These are phyloP conservation scores for Paecilomyces dactylethromorphus DNA, from an alignment of 2,329 filamentous ascomycete genomes.

Conservation along the genomic window DNA sequence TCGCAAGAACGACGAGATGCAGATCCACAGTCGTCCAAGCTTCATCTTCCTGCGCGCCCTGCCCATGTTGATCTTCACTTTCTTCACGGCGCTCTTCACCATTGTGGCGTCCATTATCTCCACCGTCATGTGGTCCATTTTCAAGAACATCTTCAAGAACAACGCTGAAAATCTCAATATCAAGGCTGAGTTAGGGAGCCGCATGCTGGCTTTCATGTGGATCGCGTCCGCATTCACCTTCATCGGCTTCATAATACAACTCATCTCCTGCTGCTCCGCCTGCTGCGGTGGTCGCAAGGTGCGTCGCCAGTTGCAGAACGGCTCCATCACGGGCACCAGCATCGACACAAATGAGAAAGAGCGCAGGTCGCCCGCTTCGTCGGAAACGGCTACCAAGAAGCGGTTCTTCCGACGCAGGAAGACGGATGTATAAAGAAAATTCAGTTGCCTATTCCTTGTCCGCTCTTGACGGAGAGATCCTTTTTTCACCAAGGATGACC, in stretches of 20 bases:
- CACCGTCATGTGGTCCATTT: conserved; percentile 77
- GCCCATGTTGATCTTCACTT: conserved; percentile 61
- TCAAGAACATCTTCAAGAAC: conserved; percentile 66
- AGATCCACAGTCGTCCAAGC: conserved; percentile 28
- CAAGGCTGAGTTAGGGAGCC: conserved; percentile 57
- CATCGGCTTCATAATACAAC: conserved; percentile 66
- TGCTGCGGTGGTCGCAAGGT: conserved; percentile 36
- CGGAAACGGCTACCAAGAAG: not conserved
- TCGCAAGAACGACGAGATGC: conserved; percentile 17
- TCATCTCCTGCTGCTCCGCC: conserved; percentile 68
- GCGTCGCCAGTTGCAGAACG: conserved; percentile 20
- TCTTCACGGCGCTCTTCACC: conserved; percentile 60
- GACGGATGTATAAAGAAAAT: not conserved
- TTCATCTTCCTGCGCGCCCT: conserved; percentile 49
- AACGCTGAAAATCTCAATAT: conserved; percentile 70
- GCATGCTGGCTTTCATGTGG: conserved; percentile 91
- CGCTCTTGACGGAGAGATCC: not conserved
- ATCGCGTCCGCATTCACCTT: conserved; percentile 61
- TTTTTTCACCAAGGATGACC: not conserved
- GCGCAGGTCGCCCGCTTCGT: not conserved
- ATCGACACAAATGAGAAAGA: not conserved
- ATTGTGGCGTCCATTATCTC: conserved; percentile 67
- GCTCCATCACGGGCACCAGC: not conserved
- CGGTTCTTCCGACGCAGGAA: not conserved
- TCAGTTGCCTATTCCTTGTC: not conserved